Conservation (phyloP, 1,139 yeast species). For the Diutina neorugosa region DNA sequence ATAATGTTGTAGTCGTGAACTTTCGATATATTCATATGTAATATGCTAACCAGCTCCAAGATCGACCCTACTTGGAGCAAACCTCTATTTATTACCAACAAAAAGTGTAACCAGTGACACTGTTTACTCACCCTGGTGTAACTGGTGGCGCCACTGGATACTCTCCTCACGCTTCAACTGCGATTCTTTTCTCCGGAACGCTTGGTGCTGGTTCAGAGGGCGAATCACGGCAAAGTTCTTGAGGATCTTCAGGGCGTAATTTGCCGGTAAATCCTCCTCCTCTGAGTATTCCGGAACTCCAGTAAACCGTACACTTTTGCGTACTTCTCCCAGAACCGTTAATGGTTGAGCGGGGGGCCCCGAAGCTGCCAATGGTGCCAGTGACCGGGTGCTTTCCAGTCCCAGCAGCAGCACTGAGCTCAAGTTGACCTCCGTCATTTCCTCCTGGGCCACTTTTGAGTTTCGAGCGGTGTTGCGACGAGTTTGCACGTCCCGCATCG, state of each 20-base stretch:
- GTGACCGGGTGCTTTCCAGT: constrained; percentile 5
- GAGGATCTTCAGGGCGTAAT: constrained; percentile 32
- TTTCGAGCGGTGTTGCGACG: constrained; percentile 1
- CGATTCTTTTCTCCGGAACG: constrained; percentile 28
- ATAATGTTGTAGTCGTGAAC: background rate
- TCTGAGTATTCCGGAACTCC: constrained; percentile 42
- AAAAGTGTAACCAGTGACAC: too few relatives aligned
- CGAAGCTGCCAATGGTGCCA: background rate
- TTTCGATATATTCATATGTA: background rate
- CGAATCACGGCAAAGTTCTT: constrained; percentile 28
- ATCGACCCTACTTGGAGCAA: background rate
- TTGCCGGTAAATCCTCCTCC: constrained; percentile 46
- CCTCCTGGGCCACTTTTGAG: background rate
- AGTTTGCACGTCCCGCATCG: background rate
- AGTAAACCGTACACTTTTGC: constrained; percentile 36
- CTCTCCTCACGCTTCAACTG: constrained; percentile 41
- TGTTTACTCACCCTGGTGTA: constrained; percentile 1
- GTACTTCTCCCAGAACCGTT: constrained; percentile 5
- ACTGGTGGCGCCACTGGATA: constrained; percentile 24
- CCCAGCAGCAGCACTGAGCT: background rate
- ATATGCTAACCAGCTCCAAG: background rate
- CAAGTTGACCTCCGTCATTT: background rate
- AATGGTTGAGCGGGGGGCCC: constrained; percentile 5
- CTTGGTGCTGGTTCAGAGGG: background rate
- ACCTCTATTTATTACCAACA: background rate